A percentile compares a stretch with the other conserved stretches of the same genome.
Evolutionary conservation across 176 grass and related monocot species (phyloP).

Genomic region (Areca catechu): DNA sequence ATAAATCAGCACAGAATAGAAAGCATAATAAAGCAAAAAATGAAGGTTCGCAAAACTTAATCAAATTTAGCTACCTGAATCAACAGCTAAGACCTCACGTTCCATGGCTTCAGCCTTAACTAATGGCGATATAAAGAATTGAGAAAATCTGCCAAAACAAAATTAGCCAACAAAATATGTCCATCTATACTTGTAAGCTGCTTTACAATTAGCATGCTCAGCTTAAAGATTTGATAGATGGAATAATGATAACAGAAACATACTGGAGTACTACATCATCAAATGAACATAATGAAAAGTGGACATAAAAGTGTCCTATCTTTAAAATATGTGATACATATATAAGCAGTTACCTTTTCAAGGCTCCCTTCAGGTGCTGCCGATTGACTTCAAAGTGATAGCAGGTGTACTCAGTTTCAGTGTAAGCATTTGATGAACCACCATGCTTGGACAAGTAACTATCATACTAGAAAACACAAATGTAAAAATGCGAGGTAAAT

Average conservation of each 20-base stretch:
- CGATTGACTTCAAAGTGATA: slow-evolving; percentile 88
- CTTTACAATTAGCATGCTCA: not conserved
- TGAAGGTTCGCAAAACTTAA: slow-evolving; percentile 8
- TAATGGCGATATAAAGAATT: slow-evolving; percentile 96
- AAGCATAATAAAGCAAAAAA: not conserved
- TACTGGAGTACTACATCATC: too few species aligned
- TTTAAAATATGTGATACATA: not conserved
- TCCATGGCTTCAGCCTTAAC: slow-evolving; percentile 95
- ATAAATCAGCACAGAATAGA: not conserved
- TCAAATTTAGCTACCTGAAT: slow-evolving; percentile 58
- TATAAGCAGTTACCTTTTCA: slow-evolving; percentile 57
- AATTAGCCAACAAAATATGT: slow-evolving; percentile 23
- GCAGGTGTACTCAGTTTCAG: slow-evolving; percentile 90
- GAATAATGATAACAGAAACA: not conserved
- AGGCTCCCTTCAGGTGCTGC: slow-evolving; percentile 69
- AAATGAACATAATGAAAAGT: too few species aligned
- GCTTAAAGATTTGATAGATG: not conserved
- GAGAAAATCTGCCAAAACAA: slow-evolving; percentile 56
- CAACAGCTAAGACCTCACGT: slow-evolving; percentile 84
- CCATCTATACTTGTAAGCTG: slow-evolving; percentile 16
- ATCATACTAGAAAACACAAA: slow-evolving; percentile 55
- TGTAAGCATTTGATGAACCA: slow-evolving; percentile 90
- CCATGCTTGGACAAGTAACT: slow-evolving; percentile 90
- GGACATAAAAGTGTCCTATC: too few species aligned
- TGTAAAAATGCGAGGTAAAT: not conserved